phyloP scores from a whole-genome alignment of 2,329 filamentous ascomycete species.

The Ceratocystis variospora region DNA sequence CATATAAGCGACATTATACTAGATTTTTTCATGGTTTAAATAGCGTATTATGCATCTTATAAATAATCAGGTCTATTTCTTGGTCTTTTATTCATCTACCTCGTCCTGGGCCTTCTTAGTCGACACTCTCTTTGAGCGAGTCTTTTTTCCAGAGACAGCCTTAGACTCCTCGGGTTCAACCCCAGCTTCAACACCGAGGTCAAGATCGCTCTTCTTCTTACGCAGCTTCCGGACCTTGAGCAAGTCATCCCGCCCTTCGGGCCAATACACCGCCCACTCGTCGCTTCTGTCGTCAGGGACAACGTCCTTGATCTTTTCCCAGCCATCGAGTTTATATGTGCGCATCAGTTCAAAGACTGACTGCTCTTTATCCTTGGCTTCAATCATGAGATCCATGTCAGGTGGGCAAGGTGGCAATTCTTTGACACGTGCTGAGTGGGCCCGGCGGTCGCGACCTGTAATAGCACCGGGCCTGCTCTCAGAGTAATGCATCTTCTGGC shows the following conservation, averaged over 20 bases:
- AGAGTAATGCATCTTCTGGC: slow-evolving; percentile 94
- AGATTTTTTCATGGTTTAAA: neutral
- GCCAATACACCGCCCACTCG: slow-evolving; percentile 43
- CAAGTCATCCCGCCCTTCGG: slow-evolving; percentile 80
- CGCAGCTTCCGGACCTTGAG: slow-evolving; percentile 63
- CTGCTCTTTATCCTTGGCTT: slow-evolving; percentile 96
- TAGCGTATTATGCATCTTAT: neutral
- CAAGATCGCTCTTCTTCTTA: slow-evolving; percentile 32
- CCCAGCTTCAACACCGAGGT: slow-evolving; percentile 13
- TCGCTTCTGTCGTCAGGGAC: slow-evolving; percentile 43
- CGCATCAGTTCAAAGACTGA: slow-evolving; percentile 91
- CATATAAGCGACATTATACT: neutral
- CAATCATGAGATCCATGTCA: slow-evolving; percentile 96
- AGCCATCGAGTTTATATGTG: slow-evolving; percentile 70
- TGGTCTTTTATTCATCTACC: neutral
- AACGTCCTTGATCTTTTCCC: slow-evolving; percentile 60
- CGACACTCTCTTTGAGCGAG: neutral
- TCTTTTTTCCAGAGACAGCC: neutral
- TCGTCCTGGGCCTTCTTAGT: neutral
- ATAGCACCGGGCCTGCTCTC: slow-evolving; percentile 51
- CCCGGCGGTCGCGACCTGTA: slow-evolving; percentile 53
- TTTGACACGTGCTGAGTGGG: slow-evolving; percentile 68
- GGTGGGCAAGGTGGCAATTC: slow-evolving; percentile 68
- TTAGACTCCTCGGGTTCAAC: neutral
- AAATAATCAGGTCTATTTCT: neutral